Evolutionary conservation across 768 basidiomycete genomes (phyloP).

Genomic region (Infundibulicybe gibba): DNA sequence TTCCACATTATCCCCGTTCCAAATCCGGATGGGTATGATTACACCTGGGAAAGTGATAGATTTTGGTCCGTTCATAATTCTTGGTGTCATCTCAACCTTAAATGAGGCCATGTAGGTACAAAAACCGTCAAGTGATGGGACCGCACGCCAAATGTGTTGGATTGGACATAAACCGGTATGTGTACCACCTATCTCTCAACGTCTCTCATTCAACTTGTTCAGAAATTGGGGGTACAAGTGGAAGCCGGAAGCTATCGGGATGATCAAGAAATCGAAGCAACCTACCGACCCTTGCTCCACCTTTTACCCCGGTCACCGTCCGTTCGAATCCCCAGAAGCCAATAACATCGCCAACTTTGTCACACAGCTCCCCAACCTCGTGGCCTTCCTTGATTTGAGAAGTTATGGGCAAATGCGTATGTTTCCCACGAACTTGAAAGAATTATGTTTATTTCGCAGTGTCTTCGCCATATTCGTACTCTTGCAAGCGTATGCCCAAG

Average conservation of each 20-base stretch:
- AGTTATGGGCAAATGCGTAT: conserved; percentile 82
- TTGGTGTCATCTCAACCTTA: neutral
- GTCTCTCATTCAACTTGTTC: neutral
- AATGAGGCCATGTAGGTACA: conserved; percentile 43
- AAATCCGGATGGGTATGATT: conserved; percentile 72
- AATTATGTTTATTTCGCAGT: conserved; percentile 67
- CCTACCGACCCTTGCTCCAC: conserved; percentile 61
- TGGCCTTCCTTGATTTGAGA: conserved; percentile 71
- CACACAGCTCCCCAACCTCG: conserved; percentile 44
- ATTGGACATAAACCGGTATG: conserved; percentile 74
- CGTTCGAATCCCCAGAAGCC: conserved; percentile 77
- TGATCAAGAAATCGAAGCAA: conserved; percentile 8
- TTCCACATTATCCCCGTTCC: conserved; percentile 67
- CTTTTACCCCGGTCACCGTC: conserved; percentile 69
- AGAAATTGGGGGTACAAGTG: conserved; percentile 65
- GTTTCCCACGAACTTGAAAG: conserved; percentile 19
- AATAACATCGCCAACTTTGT: conserved; percentile 73
- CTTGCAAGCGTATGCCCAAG: conserved; percentile 54
- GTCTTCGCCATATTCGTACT: conserved; percentile 75
- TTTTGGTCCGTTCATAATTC: conserved; percentile 42
- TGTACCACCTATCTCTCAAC: conserved; percentile 1
- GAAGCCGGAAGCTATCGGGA: conserved; percentile 31
- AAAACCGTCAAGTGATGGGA: conserved; percentile 59
- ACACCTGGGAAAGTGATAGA: conserved; percentile 68
- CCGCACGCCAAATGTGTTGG: conserved; percentile 54